These are phyloP conservation scores for Ustilago loliicola DNA, from an alignment of 1,284 basidiomycete species.

Conservation along the genomic window DNA sequence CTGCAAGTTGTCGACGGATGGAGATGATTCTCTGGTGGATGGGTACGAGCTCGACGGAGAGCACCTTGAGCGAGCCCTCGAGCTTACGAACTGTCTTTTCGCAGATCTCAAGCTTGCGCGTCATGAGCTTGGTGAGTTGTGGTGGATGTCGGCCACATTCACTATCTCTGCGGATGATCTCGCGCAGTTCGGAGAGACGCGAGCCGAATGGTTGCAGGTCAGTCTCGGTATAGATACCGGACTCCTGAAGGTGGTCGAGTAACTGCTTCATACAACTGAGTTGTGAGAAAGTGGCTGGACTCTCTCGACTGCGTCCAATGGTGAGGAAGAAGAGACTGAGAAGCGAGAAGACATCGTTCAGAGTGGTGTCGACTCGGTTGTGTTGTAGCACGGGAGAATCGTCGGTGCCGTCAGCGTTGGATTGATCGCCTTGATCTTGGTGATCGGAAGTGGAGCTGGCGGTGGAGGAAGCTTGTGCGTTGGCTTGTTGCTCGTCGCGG, in stretches of 20 bases:
- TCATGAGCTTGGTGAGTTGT: constrained; percentile 89
- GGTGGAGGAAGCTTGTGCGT: constrained; percentile 33
- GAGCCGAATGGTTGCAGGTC: constrained; percentile 67
- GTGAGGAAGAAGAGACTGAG: constrained; percentile 70
- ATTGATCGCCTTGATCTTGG: constrained; percentile 30
- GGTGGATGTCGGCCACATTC: constrained; percentile 85
- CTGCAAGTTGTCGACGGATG: constrained; percentile 88
- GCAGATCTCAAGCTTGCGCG: constrained; percentile 90
- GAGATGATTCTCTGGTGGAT: constrained; percentile 81
- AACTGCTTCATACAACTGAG: constrained; percentile 70
- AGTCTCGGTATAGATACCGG: constrained; percentile 68
- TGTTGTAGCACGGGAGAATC: constrained; percentile 52
- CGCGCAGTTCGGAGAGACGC: constrained; percentile 64
- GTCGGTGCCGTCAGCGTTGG: constrained; percentile 28
- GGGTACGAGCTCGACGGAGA: constrained; percentile 70
- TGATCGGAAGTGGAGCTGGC: constrained; percentile 51
- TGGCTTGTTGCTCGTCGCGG: constrained; percentile 75
- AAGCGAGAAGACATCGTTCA: constrained; percentile 69
- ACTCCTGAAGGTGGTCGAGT: constrained; percentile 68
- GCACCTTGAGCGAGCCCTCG: constrained; percentile 66
- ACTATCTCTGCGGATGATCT: constrained; percentile 65
- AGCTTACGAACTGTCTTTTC: constrained; percentile 71
- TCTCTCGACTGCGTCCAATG: constrained; percentile 68
- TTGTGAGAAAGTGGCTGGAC: constrained; percentile 68
- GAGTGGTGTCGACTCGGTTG: constrained; percentile 69